Base-by-base conservation (phyloP, 768 basidiomycete genomes). In the Hygrocybe coccinea region DNA sequence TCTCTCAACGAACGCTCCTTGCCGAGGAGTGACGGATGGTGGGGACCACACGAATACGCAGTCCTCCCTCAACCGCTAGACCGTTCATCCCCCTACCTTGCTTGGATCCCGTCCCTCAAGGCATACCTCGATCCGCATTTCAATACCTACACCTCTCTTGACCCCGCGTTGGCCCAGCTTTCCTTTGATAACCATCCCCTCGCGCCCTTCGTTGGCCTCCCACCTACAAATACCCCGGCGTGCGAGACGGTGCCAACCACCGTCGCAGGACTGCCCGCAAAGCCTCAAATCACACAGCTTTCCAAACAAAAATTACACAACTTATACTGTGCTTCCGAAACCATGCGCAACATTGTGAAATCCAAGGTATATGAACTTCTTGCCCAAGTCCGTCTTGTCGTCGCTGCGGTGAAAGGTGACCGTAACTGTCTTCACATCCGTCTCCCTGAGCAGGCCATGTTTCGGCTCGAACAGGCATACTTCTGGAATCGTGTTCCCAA, bases 51-150 rank as follows among this genome's bases (percentile, higher is more conserved):
- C n/a, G n/a, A n/a, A n/a, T n/a, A n/a, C n/a, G n/a, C n/a, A n/a
- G n/a, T n/a, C n/a, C n/a, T n/a, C n/a, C n/a, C n/a, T n/a, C n/a
- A 38, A 50, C 11, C 63, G 22, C 8, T 12, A 22, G 59, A 78
- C 37, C 9, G n/a, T 9, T 38, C 37, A 9, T 38, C 37, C 37
- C 37, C 37, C 9, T 38, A 38, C n/a, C 37, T 38, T 38, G 37
- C 37, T n/a, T 38, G 37, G 37, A 38, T 38, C n/a, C 37, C 37
- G 9, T 38, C 37, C n/a, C 37, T 38, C 37, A n/a, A 38, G 9
- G 9, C 37, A 38, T 38, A 38, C n/a, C 10, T n/a, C 37, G n/a
- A 38, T n/a, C 37, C 37, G 10, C 37, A 38, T n/a, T 38, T 38
- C n/a, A 9, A 38, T 9, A 38, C 10, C 37, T 9, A 38, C 37